Evolutionary conservation across 805 yeast genomes (phyloP).

Genomic region (Cyberlindnera suaveolens): DNA sequence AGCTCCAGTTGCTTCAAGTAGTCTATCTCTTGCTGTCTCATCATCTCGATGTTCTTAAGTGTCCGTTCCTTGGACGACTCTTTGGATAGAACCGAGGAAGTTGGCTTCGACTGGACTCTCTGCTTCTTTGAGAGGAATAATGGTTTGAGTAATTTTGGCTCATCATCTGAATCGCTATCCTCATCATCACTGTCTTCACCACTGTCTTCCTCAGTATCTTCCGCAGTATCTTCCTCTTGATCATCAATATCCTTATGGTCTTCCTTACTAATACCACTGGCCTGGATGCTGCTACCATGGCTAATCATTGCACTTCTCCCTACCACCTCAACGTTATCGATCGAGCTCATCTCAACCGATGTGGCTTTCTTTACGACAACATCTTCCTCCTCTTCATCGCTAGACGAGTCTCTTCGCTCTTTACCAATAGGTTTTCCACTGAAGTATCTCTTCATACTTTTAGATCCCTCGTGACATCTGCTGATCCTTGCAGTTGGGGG

Average conservation of each 20-base stretch:
- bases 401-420: conserved; percentile 1
- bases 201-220: conserved; percentile 8
- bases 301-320: conserved; percentile 26
- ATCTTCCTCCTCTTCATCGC: conserved; percentile 1
- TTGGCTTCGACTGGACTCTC: conserved; percentile 1
- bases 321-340: conserved; percentile 27
- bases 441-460: conserved; percentile 12
- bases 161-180: conserved; percentile 10
- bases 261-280: conserved; percentile 26
- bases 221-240: conserved; percentile 8
- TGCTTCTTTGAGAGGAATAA: conserved; percentile 19
- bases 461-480: too few species aligned
- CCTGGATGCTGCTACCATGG: not conserved
- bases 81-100: conserved; percentile 3
- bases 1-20: conserved; percentile 14
- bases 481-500: too few species aligned
- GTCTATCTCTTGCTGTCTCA: conserved; percentile 21
- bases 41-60: conserved; percentile 20
- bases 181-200: conserved; percentile 8
- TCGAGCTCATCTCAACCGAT: not conserved
- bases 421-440: conserved; percentile 8
- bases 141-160: conserved; percentile 18
- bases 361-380: not conserved
- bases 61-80: conserved; percentile 23
- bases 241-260: conserved; percentile 22